Percentiles rank a stretch among this genome's conserved stretches.
Conservation (phyloP, 2,329 filamentous ascomycete species). For the Colletotrichum limetticola region DNA sequence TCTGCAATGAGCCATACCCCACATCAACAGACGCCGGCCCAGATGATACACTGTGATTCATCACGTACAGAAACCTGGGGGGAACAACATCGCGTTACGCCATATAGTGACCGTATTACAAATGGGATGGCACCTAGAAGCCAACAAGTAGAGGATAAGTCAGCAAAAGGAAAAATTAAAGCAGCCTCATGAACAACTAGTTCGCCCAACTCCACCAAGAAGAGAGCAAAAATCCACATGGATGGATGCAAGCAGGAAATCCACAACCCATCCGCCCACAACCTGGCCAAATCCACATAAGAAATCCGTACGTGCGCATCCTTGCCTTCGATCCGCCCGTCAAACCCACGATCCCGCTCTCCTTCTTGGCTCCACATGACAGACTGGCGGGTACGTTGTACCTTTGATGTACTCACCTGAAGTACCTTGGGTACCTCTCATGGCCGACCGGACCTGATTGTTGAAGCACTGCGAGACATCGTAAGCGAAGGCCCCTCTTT, state of each 20-base stretch:
- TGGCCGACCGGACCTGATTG: neutral
- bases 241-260: neutral
- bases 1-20: neutral
- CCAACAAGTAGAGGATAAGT: neutral
- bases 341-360: constrained; percentile 23
- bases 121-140: neutral
- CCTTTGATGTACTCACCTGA: neutral
- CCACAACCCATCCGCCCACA: neutral
- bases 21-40: neutral
- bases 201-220: neutral
- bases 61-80: neutral
- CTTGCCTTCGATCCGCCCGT: constrained; percentile 27
- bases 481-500: neutral
- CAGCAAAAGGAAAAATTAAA: neutral
- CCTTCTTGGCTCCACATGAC: neutral
- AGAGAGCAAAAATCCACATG: neutral
- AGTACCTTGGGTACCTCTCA: neutral
- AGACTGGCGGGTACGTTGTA: neutral
- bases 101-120: neutral
- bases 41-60: neutral
- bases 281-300: neutral
- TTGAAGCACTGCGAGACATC: neutral
- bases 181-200: neutral
- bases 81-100: too few relatives aligned
- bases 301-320: neutral